Evolutionary conservation across 2,329 filamentous ascomycete species (phyloP).

Genomic region (Colletotrichum simmondsii): DNA sequence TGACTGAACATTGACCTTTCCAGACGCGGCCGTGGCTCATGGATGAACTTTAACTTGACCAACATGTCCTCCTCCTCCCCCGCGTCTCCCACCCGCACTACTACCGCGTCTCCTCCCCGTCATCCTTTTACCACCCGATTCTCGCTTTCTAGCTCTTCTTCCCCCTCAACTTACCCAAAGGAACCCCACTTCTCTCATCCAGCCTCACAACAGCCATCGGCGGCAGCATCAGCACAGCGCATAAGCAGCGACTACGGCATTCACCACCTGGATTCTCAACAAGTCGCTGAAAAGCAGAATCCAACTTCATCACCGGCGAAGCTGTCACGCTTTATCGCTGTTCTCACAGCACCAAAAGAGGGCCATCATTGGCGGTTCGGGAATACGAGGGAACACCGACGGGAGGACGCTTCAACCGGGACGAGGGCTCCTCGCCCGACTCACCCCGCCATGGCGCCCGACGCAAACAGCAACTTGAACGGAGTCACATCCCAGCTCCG

Average conservation of each 20-base stretch:
- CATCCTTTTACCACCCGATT: background rate
- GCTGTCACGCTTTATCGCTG: background rate
- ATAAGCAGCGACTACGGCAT: background rate
- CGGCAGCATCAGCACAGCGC: background rate
- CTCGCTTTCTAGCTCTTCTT: background rate
- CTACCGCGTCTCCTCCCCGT: background rate
- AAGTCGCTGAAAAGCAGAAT: background rate
- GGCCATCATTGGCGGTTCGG: background rate
- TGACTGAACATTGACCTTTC: slow-evolving; percentile 33
- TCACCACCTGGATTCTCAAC: background rate
- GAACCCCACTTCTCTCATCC: background rate
- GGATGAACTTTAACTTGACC: slow-evolving; percentile 29
- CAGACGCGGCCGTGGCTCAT: slow-evolving; percentile 33
- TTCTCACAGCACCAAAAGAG: background rate
- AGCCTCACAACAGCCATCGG: background rate
- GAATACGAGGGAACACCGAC: background rate
- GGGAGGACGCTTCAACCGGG: background rate
- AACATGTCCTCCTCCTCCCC: slow-evolving; percentile 18
- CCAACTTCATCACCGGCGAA: background rate
- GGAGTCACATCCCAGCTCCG: background rate
- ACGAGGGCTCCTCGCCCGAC: slow-evolving; percentile 21
- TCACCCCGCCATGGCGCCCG: slow-evolving; percentile 21
- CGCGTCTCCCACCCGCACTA: slow-evolving; percentile 8
- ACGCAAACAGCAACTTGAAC: slow-evolving; percentile 3
- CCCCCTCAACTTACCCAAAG: background rate